Base-by-base conservation (phyloP, 805 yeast genomes). In the Clavispora asparagi region DNA sequence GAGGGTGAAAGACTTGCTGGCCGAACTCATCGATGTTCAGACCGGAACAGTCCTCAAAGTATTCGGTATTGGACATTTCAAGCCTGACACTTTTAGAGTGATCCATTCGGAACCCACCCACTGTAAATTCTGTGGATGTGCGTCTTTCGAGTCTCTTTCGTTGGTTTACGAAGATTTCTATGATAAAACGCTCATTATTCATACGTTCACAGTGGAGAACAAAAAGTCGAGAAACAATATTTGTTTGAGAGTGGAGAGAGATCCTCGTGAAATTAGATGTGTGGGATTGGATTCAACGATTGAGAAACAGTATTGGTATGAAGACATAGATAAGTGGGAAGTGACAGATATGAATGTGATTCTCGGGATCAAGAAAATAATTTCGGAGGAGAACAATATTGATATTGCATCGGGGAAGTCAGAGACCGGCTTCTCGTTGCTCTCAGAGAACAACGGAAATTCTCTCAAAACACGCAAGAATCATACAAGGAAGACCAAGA, bases 111-210 rank as follows among this genome's bases (percentile, higher is more conserved):
- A 84, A 54, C 95, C 95, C 6, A 82, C 89, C 0, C 96, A 89
- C 66, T 89, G 97, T 65, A 76, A 85, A 40, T 89, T 89, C 64
- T 89, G 97, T 70, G 97, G 97, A 2, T 85, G 95, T 68, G 89
- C 87, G 0, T 84, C 95, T 0, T 77, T 89, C 36, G 75, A 81
- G 19, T 77, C 91, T 3, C 74, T 89, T 44, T 83, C 92, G 1
- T 70, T 88, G 17, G 83, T 83, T 1, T 89, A 89, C 62, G 81
- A 83, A 19, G 85, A 83, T 51, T 59, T 62, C 25, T 83, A 79
- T 47, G 68, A 74, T 3, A 74, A 74, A 6, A 76, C 80, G 8
- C 62, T 87, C 43, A 81, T 85, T 7, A 68, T 87, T 68, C 96
- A 88, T 57, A 83, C 94, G 0, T 83, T 81, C 57, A 78, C 78